Conservation (phyloP, 768 basidiomycete genomes). For the Kockovaella imperatae region DNA sequence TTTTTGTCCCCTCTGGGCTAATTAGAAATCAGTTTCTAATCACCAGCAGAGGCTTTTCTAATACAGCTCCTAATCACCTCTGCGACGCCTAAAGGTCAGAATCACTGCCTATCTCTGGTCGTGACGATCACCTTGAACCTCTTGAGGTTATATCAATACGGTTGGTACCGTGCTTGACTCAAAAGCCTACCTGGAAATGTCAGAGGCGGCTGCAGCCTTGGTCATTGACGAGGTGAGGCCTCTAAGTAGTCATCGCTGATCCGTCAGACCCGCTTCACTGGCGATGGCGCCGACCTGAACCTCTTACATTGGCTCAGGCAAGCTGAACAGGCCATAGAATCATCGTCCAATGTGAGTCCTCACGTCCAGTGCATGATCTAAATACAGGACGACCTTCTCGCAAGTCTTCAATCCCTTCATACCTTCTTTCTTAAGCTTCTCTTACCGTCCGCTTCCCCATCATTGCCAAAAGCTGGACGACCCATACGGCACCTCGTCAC, state of each 20-base stretch:
- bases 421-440: conserved; percentile 55
- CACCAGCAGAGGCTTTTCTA: no score
- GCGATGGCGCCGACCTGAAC: conserved; percentile 34
- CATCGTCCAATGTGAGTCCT: conserved; percentile 14
- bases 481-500: conserved; percentile 71
- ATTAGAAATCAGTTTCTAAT: no score
- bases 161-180: no score
- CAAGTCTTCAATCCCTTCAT: conserved; percentile 21
- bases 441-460: conserved; percentile 50
- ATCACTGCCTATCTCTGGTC: no score
- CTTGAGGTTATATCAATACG: no score
- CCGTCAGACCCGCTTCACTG: conserved; percentile 29
- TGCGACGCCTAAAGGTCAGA: no score
- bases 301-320: conserved; percentile 37
- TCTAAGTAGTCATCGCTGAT: background rate
- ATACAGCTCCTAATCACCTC: no score
- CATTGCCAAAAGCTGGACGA: conserved; percentile 75
- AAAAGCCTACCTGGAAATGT: no score
- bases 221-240: no score
- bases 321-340: conserved; percentile 38
- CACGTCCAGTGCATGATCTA: background rate
- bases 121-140: no score
- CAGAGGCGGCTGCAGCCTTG: no score
- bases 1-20: conserved; percentile 1
- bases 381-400: conserved; percentile 19